Evolutionary conservation across 257 asterid genomes (phyloP), one percentile per base, ranked within the genome.

Genomic region (Plantago elongata): DNA sequence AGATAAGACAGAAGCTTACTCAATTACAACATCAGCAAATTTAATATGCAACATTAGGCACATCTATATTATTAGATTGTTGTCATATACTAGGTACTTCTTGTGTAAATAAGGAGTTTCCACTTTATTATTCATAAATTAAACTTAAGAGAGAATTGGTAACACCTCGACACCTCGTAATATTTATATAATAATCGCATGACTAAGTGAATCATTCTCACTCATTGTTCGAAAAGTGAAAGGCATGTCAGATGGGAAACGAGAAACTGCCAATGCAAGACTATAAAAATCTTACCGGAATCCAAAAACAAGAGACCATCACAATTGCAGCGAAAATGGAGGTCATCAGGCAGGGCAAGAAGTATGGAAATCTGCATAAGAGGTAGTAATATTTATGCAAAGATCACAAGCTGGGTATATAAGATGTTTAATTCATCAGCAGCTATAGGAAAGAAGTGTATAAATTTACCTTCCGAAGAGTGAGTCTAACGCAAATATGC

Each of bases 361-460:
- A 78, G 68, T 86, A 89, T 17, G 96, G 96, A 64, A 89, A 89
- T 60, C 95, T 89, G 77, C 73, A 55, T 62, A 63, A 51, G 14
- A 59, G 49, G 37, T 55, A 43, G 7, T 54, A 44, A 11, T 22
- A 54, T 71, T 55, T 16, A 22, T 5, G 5, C 40, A 66, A 51
- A 46, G 10, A 13, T 58, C 34, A 57, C 4, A 51, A 45, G 11
- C 11, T 61, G 54, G 62, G 65, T 51, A 9, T 14, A 34, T n/a
- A 54, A 11, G 63, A 10, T 55, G 3, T 50, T 7, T 50, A 51
- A 42, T 10, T 22, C 15, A 30, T 57, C 9, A 3, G 8, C 37
- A 40, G 13, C 52, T 44, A 54, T 59, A 42, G 37, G 48, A 51
- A 18, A 63, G 3, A 52, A 50, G 15, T 43, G 18, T 61, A 50